These are phyloP conservation scores for Nymphaea colorata DNA, from an alignment of 164 flowering plant genomes.

Conservation along the genomic window DNA sequence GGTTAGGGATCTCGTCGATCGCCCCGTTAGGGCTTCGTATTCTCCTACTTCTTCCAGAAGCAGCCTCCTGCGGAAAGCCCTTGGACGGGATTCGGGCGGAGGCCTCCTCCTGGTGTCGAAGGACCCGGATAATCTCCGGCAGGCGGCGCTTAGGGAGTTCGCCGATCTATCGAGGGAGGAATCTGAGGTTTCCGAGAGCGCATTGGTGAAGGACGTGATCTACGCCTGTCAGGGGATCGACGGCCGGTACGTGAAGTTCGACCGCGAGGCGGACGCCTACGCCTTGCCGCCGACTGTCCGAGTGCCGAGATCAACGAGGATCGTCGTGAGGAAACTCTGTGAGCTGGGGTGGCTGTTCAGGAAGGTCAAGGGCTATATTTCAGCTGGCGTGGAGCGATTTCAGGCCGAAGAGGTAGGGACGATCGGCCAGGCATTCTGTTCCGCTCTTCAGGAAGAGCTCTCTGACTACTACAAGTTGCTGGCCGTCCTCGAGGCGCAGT, in stretches of 20 bases:
- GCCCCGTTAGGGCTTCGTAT: background rate
- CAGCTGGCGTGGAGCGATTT: slow-evolving; percentile 71
- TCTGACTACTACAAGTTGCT: slow-evolving; percentile 81
- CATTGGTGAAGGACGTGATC: slow-evolving; percentile 83
- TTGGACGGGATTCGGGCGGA: slow-evolving; percentile 23
- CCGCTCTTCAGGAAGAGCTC: slow-evolving; percentile 92
- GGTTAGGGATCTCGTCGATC: background rate
- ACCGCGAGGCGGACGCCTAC: slow-evolving; percentile 46
- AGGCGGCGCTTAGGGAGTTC: slow-evolving; percentile 69
- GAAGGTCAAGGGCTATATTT: slow-evolving; percentile 74
- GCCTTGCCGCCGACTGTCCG: slow-evolving; percentile 38
- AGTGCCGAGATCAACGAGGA: slow-evolving; percentile 54
- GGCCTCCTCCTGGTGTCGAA: slow-evolving; percentile 68
- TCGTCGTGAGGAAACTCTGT: slow-evolving; percentile 65
- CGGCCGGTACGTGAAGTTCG: slow-evolving; percentile 71
- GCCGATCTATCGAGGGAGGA: slow-evolving; percentile 61
- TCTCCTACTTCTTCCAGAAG: background rate
- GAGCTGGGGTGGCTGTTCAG: slow-evolving; percentile 89
- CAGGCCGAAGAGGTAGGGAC: slow-evolving; percentile 91
- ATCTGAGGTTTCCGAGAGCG: slow-evolving; percentile 70
- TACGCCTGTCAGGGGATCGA: slow-evolving; percentile 95
- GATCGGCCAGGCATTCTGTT: slow-evolving; percentile 96
- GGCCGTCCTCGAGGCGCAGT: slow-evolving; percentile 86
- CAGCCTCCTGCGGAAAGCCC: slow-evolving; percentile 11
- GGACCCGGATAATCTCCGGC: slow-evolving; percentile 71